These are phyloP conservation scores for Mycena maculata DNA, from an alignment of 768 basidiomycete genomes.

Conservation along the genomic window DNA sequence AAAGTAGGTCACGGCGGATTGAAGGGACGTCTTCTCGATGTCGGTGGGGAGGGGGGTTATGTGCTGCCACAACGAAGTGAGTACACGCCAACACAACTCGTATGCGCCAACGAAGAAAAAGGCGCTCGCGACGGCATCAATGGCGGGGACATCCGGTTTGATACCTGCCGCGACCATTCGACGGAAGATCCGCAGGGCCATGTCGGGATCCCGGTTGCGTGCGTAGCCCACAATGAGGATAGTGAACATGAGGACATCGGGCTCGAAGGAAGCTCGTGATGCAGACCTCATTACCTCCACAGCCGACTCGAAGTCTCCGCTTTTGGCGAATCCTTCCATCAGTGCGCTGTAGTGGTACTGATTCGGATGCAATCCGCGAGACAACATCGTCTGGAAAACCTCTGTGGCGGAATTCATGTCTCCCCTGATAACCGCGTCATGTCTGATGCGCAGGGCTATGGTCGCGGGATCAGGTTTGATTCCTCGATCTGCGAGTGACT, in stretches of 20 bases:
- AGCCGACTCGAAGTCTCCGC: conserved; percentile 71
- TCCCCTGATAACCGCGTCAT: conserved; percentile 64
- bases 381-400: conserved; percentile 68
- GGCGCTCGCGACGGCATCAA: conserved; percentile 78
- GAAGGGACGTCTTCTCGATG: conserved; percentile 57
- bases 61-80: conserved; percentile 73
- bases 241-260: conserved; percentile 79
- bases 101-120: conserved; percentile 70
- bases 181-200: conserved; percentile 67
- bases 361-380: conserved; percentile 77
- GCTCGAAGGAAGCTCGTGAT: conserved; percentile 59
- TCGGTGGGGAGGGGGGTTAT: conserved; percentile 70
- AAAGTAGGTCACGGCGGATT: conserved; percentile 59
- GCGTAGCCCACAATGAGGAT: conserved; percentile 80
- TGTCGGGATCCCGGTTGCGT: conserved; percentile 64
- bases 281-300: conserved; percentile 66
- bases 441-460: conserved; percentile 70
- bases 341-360: conserved; percentile 79
- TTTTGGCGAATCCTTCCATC: conserved; percentile 76
- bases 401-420: conserved; percentile 64
- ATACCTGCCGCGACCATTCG: conserved; percentile 72
- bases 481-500: conserved; percentile 58
- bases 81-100: conserved; percentile 60
- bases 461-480: conserved; percentile 68
- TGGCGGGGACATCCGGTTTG: conserved; percentile 74